Evolutionary conservation across 441 rosid species (phyloP).

Genomic region (Populus hybrid): DNA sequence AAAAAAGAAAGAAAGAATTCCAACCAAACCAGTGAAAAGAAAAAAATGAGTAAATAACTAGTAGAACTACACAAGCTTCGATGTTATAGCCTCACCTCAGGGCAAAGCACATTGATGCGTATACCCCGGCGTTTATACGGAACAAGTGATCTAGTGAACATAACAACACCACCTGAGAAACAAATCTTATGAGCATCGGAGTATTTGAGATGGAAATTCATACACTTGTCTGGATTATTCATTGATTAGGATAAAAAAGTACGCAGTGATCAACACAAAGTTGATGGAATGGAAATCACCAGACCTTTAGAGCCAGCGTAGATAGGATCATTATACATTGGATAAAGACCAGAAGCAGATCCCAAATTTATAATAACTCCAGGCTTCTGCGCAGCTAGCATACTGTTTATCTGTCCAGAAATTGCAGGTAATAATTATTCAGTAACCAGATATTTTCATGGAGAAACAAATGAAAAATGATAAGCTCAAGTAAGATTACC

Average conservation of each 20-base stretch:
- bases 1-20: not conserved
- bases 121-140: slow-evolving; percentile 64
- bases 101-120: slow-evolving; percentile 94
- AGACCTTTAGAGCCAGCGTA: slow-evolving; percentile 85
- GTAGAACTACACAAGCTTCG: slow-evolving; percentile 2
- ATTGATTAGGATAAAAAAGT: not conserved
- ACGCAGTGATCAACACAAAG: not conserved
- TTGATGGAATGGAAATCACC: slow-evolving; percentile 9
- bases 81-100: slow-evolving; percentile 62
- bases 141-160: slow-evolving; percentile 85
- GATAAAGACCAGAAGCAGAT: slow-evolving; percentile 92
- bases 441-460: not conserved
- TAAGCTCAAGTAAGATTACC: slow-evolving; percentile 36
- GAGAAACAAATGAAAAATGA: not conserved
- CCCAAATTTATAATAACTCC: slow-evolving; percentile 93
- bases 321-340: slow-evolving; percentile 56
- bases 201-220: not conserved
- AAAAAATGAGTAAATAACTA: not conserved
- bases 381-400: slow-evolving; percentile 74
- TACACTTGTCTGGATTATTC: not conserved
- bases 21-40: not conserved
- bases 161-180: slow-evolving; percentile 67
- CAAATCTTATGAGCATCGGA: slow-evolving; percentile 13
- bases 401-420: slow-evolving; percentile 58
- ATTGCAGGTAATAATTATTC: not conserved